Base-by-base conservation (phyloP, 2,329 filamentous ascomycete species). In the Colletotrichum kahawae region DNA sequence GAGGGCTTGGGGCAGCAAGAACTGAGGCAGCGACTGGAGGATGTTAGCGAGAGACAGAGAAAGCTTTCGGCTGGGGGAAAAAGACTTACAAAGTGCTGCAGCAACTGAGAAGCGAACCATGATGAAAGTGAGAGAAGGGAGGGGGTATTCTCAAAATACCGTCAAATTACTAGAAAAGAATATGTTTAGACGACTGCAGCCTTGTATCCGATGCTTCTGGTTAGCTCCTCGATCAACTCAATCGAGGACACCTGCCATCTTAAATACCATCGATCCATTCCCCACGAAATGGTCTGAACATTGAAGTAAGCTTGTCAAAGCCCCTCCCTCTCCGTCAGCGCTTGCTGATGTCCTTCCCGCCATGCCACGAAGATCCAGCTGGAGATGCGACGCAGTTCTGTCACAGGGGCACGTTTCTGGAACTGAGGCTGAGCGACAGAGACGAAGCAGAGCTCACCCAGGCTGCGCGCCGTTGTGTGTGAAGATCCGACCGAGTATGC, bases 1-100 rank as follows among this genome's bases (percentile, higher is more conserved):
- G 73, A 13, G 78, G 80, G 48, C 38, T 77, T 5, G 79, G 68
- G 70, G 66, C 71, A 10, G 77, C 76, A 18, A 77, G 33, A 4
- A 67, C 51, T 33, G 80, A 74, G 14, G 78, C 76, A 12, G 78
- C 80, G 60, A 78, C 73, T 72, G 14, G 14, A 6, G 18, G 8
- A 9, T 33, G 27, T 57, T 43, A 59, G 66, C 27, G 4, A 1
- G 7, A 57, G 8, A 21, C 18, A 10, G n/a, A 27, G 16, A 1
- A 7, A 54, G 71, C 1, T 14, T 13, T 18, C 2, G 2, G 31
- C 62, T 31, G 14, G 10, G 33, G 6, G n/a, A n/a, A 7, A 14
- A n/a, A 4, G 29, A 74, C 77, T 75, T 51, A 77, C 77, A 74
- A 14, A 77, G 27, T 13, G 71, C 67, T 33, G 68, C 60, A 13